Base-by-base conservation (phyloP, 768 basidiomycete species). In the Leccinum truebloodii region DNA sequence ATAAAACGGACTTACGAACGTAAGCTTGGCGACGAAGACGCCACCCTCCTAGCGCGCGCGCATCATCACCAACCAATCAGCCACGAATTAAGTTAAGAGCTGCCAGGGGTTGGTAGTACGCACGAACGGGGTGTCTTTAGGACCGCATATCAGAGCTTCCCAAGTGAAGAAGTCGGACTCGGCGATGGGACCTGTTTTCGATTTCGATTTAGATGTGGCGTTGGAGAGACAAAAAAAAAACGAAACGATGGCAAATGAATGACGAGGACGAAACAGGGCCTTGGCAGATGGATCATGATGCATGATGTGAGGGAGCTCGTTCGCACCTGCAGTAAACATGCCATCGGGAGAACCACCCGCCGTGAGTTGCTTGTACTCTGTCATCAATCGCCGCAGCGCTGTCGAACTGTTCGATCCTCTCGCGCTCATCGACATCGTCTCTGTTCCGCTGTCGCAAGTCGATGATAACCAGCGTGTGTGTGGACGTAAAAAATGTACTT, bases 81-180 rank as follows among this genome's bases (percentile, higher is more conserved):
- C 14, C 16, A 50, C 24, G 48, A 50, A 26, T 22, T 26, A 4
- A 6, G 48, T 18, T 9, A 12, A n/a, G 41, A 41, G 41, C 41
- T 18, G 41, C 14, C 37, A 16, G 37, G 35, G 35, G 9, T 46
- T 46, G 28, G 5, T 37, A 10, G 10, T 46, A 79, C 88, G 73
- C 74, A 94, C 92, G 69, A 95, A 97, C 2, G 95, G 95, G 37
- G 95, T 98, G 63, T 94, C 95, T 70, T 95, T 92, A 22, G 95
- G 95, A 3, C 95, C 95, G 70, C 85, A 88, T 55, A 98, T 94
- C 66, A 98, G 81, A 8, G 95, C 94, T 76, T 97, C 95, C 95
- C 95, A 96, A 59, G 88, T 90, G 75, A 97, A 94, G 80, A 98
- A 93, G 75, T 97, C 94, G 58, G 89, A 86, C 76, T 97, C 94